Evolutionary conservation across 352 stramenopile genomes (phyloP), one percentile per base, ranked within the genome.

Genomic region (Phytopythium litorale): DNA sequence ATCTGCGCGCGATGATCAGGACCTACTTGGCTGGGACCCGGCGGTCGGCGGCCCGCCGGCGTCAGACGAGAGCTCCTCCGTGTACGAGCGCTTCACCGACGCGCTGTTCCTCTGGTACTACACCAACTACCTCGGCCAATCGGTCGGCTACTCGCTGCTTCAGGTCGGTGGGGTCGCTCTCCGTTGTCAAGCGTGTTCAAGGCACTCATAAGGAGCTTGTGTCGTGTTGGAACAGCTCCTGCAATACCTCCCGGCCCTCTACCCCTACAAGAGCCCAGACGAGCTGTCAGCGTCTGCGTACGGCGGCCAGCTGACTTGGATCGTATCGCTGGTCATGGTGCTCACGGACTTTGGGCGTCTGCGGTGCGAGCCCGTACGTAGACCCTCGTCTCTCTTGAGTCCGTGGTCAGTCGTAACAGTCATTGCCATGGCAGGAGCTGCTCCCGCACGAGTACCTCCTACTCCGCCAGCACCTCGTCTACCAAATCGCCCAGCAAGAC

Each of bases 401-500:
- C 30, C 18, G n/a, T 0, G 9, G 30, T 58, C 16, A 33, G 21
- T 38, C 25, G 7, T 56, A 18, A 42, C 32, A 43, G 40, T 28
- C 9, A 13, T 43, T 12, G n/a, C n/a, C 28, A 23, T 23, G 23
- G 49, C 45, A 92, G 81, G 82, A 97, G 23, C 74, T 97, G 46
- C 75, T 97, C 45, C 87, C 89, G 19, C 88, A 97, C 65, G 91
- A 97, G 68, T 97, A 96, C 56, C 87, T 85, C n/a, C 96, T 96
- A 58, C 69, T 97, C 30, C 81, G 78, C 7, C 80, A 96, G 63
- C 85, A 96, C 57, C 71, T 97, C 45, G 75, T 90, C 23, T 75
- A 84, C 57, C 79, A 91, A 16, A 70, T 97, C 50, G 72, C 84
- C 21, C 86, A 84, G 21, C 83, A 94, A 62, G 85, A 97, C 63